Evolutionary conservation across 768 basidiomycete species (phyloP).

Genomic region (Lentinus tigrinus): DNA sequence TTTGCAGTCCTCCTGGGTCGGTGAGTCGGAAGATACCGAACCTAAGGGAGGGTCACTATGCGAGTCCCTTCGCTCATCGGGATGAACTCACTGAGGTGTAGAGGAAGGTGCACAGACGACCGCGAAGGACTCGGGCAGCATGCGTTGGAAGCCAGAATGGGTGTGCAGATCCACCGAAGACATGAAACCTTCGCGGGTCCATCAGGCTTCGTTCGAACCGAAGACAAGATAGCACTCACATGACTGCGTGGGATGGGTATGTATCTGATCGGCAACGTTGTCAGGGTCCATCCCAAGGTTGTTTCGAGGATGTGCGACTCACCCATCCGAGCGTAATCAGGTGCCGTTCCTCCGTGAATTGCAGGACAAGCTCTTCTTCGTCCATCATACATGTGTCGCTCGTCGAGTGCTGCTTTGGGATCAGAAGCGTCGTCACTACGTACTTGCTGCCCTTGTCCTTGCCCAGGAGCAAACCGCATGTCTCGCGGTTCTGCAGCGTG

Average conservation of each 20-base stretch:
- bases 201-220: conserved; percentile 4
- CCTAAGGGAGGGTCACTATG: conserved; percentile 33
- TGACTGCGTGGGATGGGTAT: conserved; percentile 88
- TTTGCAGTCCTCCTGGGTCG: conserved; percentile 78
- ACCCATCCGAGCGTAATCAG: conserved; percentile 93
- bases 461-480: conserved; percentile 85
- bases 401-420: conserved; percentile 87
- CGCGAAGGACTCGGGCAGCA: conserved; percentile 90
- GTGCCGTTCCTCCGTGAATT: conserved; percentile 78
- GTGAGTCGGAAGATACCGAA: conserved; percentile 90
- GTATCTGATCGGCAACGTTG: conserved; percentile 54
- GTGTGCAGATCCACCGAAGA: conserved; percentile 93
- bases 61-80: background rate
- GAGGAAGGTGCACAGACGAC: conserved; percentile 87
- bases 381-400: conserved; percentile 94
- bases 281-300: background rate
- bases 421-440: conserved; percentile 76
- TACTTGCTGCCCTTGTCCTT: conserved; percentile 57
- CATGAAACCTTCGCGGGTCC: conserved; percentile 67
- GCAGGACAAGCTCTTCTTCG: conserved; percentile 82
- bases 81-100: conserved; percentile 60
- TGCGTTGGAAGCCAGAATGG: conserved; percentile 84
- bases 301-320: conserved; percentile 25
- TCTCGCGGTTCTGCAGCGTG: conserved; percentile 78
- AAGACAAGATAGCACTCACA: conserved; percentile 46